Base-by-base conservation (phyloP, 192 early-diverging fungal genomes). In the Oehlia diaphana region DNA sequence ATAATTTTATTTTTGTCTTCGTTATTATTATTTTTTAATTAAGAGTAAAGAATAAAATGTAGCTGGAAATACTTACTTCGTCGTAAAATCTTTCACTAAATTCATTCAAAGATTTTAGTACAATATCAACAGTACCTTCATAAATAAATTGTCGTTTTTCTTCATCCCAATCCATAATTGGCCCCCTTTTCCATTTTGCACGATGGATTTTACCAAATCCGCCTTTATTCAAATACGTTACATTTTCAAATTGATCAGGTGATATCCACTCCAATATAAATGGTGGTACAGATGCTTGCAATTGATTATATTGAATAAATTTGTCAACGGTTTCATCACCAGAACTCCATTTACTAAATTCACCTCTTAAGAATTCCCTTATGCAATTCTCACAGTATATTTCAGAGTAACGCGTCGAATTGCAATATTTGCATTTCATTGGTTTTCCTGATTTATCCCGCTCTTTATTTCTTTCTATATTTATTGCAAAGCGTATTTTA, bases 191-290 rank as follows among this genome's bases (percentile, higher is more conserved):
- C 74, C 74, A 76, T 21, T 21, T 76, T 26, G 74, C 74, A 16
- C 0, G 3, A 53, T 63, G 63, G 9, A 76, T n/a, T 63, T 23
- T 26, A 37, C 58, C 13, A 42, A 62, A 63, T 76, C 74, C 74
- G 39, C 74, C 74, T 37, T 44, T 64, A 12, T 8, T 31, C 9
- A 21, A 10, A 37, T 23, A 63, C 19, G 9, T 33, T 8, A 76
- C n/a, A 14, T 33, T 35, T n/a, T 35, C 49, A 33, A 76, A 76
- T n/a, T 76, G 44, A 35, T 76, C 74, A 50, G 39, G n/a, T 23
- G 71, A n/a, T 21, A 72, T 72, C 71, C 71, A 72, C 14, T 72
- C 71, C 4, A 72, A n/a, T 47, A 72, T 72, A 44, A 44, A 44
- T 72, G 21, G 9, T 4, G 71, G 71, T 13, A 72, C 5, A 23